Percentiles rank a stretch among this genome's conserved stretches.
These are phyloP conservation scores for Platanthera zijinensis DNA, from an alignment of 106 monocot species.

Conservation along the genomic window DNA sequence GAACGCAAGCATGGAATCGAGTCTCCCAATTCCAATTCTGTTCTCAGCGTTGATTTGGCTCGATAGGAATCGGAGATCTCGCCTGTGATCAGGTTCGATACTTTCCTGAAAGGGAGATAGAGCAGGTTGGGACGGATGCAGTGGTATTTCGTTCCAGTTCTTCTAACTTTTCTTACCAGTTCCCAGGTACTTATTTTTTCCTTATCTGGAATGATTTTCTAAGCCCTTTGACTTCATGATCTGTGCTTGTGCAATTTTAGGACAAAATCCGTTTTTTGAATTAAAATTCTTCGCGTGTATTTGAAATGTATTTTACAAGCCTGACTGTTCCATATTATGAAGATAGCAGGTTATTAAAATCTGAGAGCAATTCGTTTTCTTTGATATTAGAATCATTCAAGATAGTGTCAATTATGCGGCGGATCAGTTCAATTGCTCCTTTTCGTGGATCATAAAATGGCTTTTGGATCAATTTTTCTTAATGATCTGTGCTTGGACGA, in stretches of 20 bases:
- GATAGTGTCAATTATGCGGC: too few relatives aligned
- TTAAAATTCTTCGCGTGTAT: too few relatives aligned
- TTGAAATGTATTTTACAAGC: too few relatives aligned
- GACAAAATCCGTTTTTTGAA: not conserved
- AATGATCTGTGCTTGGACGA: not conserved
- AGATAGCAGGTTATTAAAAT: too few relatives aligned
- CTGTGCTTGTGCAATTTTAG: not conserved
- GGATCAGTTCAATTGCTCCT: too few relatives aligned
- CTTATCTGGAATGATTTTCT: too few relatives aligned
- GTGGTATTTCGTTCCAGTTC: slow-evolving; percentile 69
- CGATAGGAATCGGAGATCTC: not conserved
- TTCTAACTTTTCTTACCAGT: slow-evolving; percentile 84
- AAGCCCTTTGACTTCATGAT: not conserved
- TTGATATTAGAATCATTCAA: too few relatives aligned
- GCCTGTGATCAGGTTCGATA: not conserved
- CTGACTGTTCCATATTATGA: too few relatives aligned
- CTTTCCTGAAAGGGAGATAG: not conserved
- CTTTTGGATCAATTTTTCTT: not conserved
- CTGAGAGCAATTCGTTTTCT: too few relatives aligned
- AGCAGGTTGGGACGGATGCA: slow-evolving; percentile 28
- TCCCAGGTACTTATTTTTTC: slow-evolving; percentile 50
- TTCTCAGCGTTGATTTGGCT: not conserved
- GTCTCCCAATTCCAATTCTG: too few relatives aligned
- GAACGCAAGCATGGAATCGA: too few relatives aligned
- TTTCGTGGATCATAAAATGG: too few relatives aligned